These are phyloP conservation scores for Crithidia sp. DNA, from an alignment of 208 protist genomes.

Conservation along the genomic window DNA sequence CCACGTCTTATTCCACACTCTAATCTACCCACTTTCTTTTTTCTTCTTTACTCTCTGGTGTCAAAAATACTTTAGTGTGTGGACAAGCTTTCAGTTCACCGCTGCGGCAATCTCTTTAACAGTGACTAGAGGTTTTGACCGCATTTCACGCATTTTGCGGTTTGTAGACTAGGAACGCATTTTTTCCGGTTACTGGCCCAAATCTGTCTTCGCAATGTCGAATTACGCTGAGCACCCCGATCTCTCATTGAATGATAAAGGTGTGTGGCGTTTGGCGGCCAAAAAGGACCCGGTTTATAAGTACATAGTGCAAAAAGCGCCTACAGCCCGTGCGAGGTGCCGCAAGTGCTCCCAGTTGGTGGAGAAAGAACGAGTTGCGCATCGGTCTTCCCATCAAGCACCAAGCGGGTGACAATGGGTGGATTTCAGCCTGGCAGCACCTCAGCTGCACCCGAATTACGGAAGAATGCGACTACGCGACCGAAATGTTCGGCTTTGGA, in stretches of 20 bases:
- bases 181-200: neutral
- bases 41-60: too few species aligned
- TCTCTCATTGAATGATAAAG: conserved; percentile 73
- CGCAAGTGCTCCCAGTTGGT: conserved; percentile 88
- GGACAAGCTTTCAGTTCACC: too few species aligned
- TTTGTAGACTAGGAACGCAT: too few species aligned
- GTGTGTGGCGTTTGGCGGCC: conserved; percentile 60
- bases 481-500: conserved; percentile 56
- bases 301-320: conserved; percentile 74
- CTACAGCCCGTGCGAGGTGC: conserved; percentile 75
- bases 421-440: conserved; percentile 92
- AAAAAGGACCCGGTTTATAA: conserved; percentile 53
- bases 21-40: too few species aligned
- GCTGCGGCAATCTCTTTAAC: too few species aligned
- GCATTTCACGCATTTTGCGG: neutral
- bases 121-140: neutral
- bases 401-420: conserved; percentile 79
- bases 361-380: conserved; percentile 78
- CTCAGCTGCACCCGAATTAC: conserved; percentile 67
- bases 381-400: conserved; percentile 86
- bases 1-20: too few species aligned
- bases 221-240: conserved; percentile 61
- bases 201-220: conserved; percentile 39
- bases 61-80: too few species aligned
- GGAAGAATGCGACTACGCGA: conserved; percentile 34